Conservation (phyloP, 306 rosid genomes). For the Quercus dentata region DNA sequence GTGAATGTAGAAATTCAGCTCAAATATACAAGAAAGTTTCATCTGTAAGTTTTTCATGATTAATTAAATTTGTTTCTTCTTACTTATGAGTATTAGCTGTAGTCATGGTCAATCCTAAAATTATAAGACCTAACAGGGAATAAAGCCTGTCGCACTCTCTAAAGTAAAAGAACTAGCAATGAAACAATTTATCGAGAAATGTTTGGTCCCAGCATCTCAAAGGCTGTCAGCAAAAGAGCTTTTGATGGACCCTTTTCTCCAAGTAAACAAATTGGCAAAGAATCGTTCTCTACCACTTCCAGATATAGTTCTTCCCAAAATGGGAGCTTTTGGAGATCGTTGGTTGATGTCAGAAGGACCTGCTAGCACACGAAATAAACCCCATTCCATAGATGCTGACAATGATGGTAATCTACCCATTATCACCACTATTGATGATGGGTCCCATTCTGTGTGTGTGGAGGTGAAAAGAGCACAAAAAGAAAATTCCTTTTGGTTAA, state of each 20-base stretch:
- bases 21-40: conserved; percentile 91
- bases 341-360: conserved; percentile 58
- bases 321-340: conserved; percentile 46
- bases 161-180: conserved; percentile 65
- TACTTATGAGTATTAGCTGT: too few relatives aligned
- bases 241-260: conserved; percentile 80
- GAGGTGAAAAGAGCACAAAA: conserved; percentile 36
- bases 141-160: conserved; percentile 78
- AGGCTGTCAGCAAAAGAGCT: conserved; percentile 86
- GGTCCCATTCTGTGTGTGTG: conserved; percentile 12
- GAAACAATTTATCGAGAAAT: conserved; percentile 72
- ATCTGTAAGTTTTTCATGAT: conserved; percentile 44
- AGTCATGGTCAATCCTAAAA: too few relatives aligned
- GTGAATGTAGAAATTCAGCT: conserved; percentile 89
- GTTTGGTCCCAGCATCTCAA: conserved; percentile 68
- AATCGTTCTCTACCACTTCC: conserved; percentile 35
- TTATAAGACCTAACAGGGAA: conserved; percentile 44
- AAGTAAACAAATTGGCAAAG: conserved; percentile 25
- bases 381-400: conserved; percentile 23
- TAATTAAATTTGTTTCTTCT: conserved; percentile 17
- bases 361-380: conserved; percentile 17
- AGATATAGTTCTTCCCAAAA: conserved; percentile 47
- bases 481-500: conserved; percentile 34
- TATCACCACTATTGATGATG: conserved; percentile 21
- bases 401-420: conserved; percentile 26